A percentile compares a stretch with the other conserved stretches of the same genome.
phyloP scores from a whole-genome alignment of 768 basidiomycete species.

The Rhodotorula diobovata region DNA sequence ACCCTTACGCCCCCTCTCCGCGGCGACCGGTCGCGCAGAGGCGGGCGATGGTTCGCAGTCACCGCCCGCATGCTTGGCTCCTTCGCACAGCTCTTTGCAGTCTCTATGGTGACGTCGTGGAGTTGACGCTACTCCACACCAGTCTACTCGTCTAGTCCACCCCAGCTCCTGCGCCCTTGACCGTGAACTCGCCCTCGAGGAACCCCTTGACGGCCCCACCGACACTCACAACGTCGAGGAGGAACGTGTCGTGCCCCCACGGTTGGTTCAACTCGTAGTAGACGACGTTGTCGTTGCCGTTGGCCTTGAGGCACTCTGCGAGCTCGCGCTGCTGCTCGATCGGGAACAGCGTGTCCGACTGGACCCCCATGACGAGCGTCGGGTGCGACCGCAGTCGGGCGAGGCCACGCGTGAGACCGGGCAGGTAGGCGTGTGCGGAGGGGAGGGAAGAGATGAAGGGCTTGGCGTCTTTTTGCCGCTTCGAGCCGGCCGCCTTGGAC shows the following conservation, averaged over 20 bases:
- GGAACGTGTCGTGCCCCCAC: constrained; percentile 99
- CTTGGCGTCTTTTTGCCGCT: constrained; percentile 40
- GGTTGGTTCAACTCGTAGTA: constrained; percentile 98
- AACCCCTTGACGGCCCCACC: constrained; percentile 89
- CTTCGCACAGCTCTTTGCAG: too few species aligned
- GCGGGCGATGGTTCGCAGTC: too few species aligned
- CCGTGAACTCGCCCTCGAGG: constrained; percentile 47
- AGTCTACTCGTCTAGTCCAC: too few species aligned
- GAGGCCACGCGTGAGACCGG: constrained; percentile 67
- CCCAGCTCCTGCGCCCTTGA: too few species aligned
- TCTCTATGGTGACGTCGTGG: too few species aligned
- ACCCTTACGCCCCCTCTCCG: too few species aligned
- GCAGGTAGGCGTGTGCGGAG: constrained; percentile 43
- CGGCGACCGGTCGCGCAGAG: too few species aligned
- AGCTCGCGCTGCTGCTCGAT: constrained; percentile 96
- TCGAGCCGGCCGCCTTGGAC: constrained; percentile 8
- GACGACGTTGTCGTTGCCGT: constrained; percentile 80
- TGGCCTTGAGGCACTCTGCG: constrained; percentile 82
- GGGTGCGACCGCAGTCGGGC: constrained; percentile 70
- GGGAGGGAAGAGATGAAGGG: constrained; percentile 48
- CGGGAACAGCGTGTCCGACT: constrained; percentile 93
- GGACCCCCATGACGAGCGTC: constrained; percentile 82
- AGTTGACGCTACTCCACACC: too few species aligned
- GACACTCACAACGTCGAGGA: constrained; percentile 87
- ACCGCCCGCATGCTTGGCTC: too few species aligned